These are phyloP conservation scores for Mycena polygramma DNA, from an alignment of 768 basidiomycete genomes.

Conservation along the genomic window DNA sequence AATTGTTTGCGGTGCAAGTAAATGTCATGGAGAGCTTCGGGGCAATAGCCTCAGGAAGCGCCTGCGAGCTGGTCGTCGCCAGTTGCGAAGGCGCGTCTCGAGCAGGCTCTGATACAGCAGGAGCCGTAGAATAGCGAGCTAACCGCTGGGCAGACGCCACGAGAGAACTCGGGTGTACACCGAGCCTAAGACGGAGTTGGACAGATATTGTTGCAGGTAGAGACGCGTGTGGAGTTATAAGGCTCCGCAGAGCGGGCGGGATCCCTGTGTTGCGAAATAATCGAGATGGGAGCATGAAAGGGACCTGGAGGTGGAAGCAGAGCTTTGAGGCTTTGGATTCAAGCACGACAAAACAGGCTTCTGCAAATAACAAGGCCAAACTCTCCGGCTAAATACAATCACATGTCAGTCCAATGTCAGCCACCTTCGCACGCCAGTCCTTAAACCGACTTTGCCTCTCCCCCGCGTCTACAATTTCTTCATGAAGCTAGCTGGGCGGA, in stretches of 20 bases:
- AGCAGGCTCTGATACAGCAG: conserved; percentile 18
- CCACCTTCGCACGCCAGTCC: too few species aligned
- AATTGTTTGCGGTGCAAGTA: conserved; percentile 85
- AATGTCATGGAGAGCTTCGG: conserved; percentile 84
- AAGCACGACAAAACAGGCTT: not conserved
- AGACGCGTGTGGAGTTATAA: conserved; percentile 51
- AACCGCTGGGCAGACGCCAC: conserved; percentile 30
- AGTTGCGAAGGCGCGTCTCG: not conserved
- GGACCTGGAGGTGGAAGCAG: too few species aligned
- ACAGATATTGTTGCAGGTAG: conserved; percentile 49
- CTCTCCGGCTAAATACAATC: not conserved
- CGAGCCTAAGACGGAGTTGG: conserved; percentile 48
- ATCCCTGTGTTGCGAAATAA: conserved; percentile 60
- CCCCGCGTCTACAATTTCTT: too few species aligned
- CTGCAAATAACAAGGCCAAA: not conserved
- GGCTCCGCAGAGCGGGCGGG: conserved; percentile 58
- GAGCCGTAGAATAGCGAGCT: conserved; percentile 35
- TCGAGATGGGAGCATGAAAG: conserved; percentile 60
- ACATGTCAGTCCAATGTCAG: too few species aligned
- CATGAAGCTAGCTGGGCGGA: conserved; percentile 67
- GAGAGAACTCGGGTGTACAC: conserved; percentile 24
- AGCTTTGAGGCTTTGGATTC: not conserved
- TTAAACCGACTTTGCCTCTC: too few species aligned
- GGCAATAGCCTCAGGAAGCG: conserved; percentile 59
- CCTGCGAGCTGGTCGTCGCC: conserved; percentile 42